Evolutionary conservation across 2,329 filamentous ascomycete species (phyloP), one percentile per base, ranked within the genome.

Genomic region (Raffaelea albimanens): DNA sequence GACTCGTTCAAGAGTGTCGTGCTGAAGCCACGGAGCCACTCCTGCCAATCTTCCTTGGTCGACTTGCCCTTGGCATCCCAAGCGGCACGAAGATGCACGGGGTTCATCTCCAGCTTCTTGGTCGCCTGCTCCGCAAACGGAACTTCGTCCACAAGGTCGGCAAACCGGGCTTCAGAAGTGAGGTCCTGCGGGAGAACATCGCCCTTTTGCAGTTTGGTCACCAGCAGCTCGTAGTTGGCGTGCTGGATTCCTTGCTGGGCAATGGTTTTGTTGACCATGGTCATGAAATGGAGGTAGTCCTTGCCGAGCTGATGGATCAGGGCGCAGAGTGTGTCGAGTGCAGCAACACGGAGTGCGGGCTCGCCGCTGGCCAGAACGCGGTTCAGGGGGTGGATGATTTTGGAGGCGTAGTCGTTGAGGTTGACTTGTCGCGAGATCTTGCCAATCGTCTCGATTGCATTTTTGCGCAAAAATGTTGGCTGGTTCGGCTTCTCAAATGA

Each of bases 11-110:
- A 75, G 8, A 98, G 73, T 48, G 95, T 95, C 31, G 95, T 91
- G 61, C 91, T 97, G 67, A 98, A 95, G 23, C 91, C 80, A 52
- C 94, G 82, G 66, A 98, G 88, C 93, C 93, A 99, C 64, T 99
- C 93, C 58, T 95, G 87, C 93, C 93, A 99, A 66, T 99, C 93
- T 61, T 99, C 93, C 58, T 90, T 89, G 10, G 93, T 99, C 0
- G 91, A 96, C 61, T 96, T 96, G 51, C 94, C 89, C 50, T 85
- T 89, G 0, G 94, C 93, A 57, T 97, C 93, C 93, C 93, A 99
- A 0, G 94, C 93, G 53, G 85, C 85, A 66, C 97, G 96, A 20
- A 99, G 72, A 70, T 98, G 94, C 53, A 97, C 90, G 44, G 95
- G 89, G 56, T 98, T 99, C 65, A 97, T 91, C 52, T 95, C 89